A percentile compares a stretch with the other conserved stretches of the same genome.
Conservation (phyloP, 1,284 basidiomycete species). For the Schizophyllum commune region DNA sequence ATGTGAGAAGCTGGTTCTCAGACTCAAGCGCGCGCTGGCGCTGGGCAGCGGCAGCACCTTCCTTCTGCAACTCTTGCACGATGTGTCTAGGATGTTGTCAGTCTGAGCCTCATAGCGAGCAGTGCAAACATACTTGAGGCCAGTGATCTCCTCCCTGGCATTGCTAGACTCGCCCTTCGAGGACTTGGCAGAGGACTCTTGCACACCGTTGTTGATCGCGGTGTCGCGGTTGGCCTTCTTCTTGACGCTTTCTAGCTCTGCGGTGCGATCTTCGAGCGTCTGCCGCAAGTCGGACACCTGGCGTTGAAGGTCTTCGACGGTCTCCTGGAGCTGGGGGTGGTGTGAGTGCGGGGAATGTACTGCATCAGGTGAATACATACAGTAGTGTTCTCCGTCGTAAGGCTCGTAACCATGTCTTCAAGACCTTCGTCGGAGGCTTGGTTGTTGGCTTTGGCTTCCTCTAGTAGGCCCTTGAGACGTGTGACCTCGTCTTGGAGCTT, state of each 20-base stretch:
- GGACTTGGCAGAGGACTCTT: conserved; percentile 25
- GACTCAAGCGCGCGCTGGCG: conserved; percentile 65
- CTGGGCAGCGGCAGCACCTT: conserved; percentile 59
- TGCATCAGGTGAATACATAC: background rate
- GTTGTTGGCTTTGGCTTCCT: conserved; percentile 7
- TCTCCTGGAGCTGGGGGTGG: conserved; percentile 16
- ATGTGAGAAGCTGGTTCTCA: conserved; percentile 67
- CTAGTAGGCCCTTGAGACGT: conserved; percentile 11
- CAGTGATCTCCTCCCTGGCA: conserved; percentile 59
- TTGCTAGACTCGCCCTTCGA: conserved; percentile 45
- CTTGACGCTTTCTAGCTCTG: conserved; percentile 47
- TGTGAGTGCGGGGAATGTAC: background rate
- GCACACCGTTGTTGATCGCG: conserved; percentile 33
- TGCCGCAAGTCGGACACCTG: conserved; percentile 29
- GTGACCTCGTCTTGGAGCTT: conserved; percentile 32
- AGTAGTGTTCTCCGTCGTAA: background rate
- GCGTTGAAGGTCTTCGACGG: conserved; percentile 12
- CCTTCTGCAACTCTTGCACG: conserved; percentile 80
- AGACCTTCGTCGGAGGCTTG: conserved; percentile 1
- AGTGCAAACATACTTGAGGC: conserved; percentile 56
- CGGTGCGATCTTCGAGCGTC: conserved; percentile 36
- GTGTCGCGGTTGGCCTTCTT: conserved; percentile 45
- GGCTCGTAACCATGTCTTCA: background rate
- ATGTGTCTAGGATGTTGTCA: conserved; percentile 52
- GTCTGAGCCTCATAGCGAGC: background rate